Evolutionary conservation across 2,329 filamentous ascomycete species (phyloP).

Genomic region (Exophiala lecanii-corni): DNA sequence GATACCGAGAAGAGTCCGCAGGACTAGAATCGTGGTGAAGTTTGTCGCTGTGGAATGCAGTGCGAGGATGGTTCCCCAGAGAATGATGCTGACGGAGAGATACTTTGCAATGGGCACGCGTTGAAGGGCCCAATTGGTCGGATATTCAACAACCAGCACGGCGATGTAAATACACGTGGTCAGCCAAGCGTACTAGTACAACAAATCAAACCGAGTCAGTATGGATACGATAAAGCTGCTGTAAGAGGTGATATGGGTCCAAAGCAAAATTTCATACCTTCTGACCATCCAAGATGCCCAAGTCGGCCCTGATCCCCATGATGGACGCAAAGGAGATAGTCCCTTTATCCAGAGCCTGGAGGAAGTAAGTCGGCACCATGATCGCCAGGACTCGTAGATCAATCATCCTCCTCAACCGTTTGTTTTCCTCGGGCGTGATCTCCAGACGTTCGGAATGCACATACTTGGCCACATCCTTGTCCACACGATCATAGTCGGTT

Average conservation of each 20-base stretch:
- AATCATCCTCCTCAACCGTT: conserved; percentile 59
- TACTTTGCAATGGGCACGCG: conserved; percentile 65
- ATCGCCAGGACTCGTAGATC: conserved; percentile 63
- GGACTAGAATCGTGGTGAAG: conserved; percentile 55
- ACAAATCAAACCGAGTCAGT: too few relatives aligned
- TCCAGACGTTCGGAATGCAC: conserved; percentile 52
- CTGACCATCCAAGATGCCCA: conserved; percentile 40
- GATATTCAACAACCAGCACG: conserved; percentile 67
- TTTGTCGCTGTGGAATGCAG: conserved; percentile 58
- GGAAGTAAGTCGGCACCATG: conserved; percentile 70
- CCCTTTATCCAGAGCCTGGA: conserved; percentile 50
- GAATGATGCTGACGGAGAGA: conserved; percentile 58
- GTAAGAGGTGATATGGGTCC: too few relatives aligned
- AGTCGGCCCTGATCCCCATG: conserved; percentile 42
- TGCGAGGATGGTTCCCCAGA: conserved; percentile 59
- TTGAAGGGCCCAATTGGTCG: conserved; percentile 61
- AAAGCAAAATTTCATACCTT: too few relatives aligned
- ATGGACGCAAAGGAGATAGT: conserved; percentile 40
- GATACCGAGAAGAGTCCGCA: conserved; percentile 64
- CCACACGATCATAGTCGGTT: conserved; percentile 57
- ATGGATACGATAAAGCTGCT: too few relatives aligned
- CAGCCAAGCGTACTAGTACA: conserved; percentile 61
- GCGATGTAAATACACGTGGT: conserved; percentile 71
- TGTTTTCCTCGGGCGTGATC: conserved; percentile 57
- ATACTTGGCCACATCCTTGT: conserved; percentile 68